phyloP scores from a whole-genome alignment of 805 yeast genomes.

The Starmera quercuum region DNA sequence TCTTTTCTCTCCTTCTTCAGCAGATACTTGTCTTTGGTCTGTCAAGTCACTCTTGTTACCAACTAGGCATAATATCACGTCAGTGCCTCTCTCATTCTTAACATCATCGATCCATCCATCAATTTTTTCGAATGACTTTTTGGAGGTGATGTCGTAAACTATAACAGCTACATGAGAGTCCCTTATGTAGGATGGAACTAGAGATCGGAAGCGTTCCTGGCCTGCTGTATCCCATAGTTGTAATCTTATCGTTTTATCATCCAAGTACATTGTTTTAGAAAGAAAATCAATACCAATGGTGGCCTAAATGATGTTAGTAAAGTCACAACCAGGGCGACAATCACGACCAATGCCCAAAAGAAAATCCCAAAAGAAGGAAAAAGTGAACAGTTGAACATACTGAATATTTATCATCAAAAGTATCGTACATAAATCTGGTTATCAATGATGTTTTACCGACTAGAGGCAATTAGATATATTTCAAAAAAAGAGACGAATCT shows the following conservation, averaged over 20 bases:
- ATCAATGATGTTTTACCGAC: slow-evolving; percentile 95
- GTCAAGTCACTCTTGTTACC: slow-evolving; percentile 86
- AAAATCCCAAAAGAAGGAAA: no score
- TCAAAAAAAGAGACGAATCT: background rate
- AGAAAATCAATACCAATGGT: slow-evolving; percentile 96
- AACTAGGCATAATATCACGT: slow-evolving; percentile 82
- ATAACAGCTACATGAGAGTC: slow-evolving; percentile 97
- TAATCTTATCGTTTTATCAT: slow-evolving; percentile 89
- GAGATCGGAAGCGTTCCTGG: slow-evolving; percentile 89
- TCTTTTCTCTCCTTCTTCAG: slow-evolving; percentile 77
- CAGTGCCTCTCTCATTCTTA: slow-evolving; percentile 83
- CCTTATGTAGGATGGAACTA: slow-evolving; percentile 92
- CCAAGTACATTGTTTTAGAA: slow-evolving; percentile 90
- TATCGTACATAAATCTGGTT: slow-evolving; percentile 97
- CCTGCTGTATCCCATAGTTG: slow-evolving; percentile 99
- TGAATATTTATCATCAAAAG: slow-evolving; percentile 91
- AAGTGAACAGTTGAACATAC: no score
- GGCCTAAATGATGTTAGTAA: slow-evolving; percentile 38
- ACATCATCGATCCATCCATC: slow-evolving; percentile 94
- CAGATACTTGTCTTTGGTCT: slow-evolving; percentile 73
- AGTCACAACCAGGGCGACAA: background rate
- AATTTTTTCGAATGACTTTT: slow-evolving; percentile 75
- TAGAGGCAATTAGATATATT: slow-evolving; percentile 37
- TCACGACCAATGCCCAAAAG: background rate
- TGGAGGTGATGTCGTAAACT: slow-evolving; percentile 87